Conservation (phyloP, 805 yeast species). For the Wickerhamomyces mucosus region DNA sequence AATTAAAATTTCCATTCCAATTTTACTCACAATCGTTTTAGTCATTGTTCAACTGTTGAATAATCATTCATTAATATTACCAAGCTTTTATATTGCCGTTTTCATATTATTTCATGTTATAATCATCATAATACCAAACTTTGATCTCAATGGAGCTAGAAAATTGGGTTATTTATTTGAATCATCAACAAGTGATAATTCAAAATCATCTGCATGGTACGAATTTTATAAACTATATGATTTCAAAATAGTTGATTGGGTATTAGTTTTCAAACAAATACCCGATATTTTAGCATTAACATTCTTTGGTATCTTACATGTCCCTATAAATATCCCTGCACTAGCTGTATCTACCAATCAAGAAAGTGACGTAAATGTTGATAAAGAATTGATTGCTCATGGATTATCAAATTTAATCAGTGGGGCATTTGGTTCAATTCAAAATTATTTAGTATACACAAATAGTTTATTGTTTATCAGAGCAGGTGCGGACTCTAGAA, state of each 20-base stretch:
- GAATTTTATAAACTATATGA: constrained; percentile 69
- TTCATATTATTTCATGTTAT: constrained; percentile 61
- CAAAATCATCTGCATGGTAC: constrained; percentile 48
- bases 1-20: constrained; percentile 64
- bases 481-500: constrained; percentile 86
- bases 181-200: constrained; percentile 35
- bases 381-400: constrained; percentile 89
- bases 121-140: constrained; percentile 53
- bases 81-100: constrained; percentile 66
- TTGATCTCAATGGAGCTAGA: constrained; percentile 55
- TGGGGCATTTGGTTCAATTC: constrained; percentile 81
- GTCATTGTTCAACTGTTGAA: constrained; percentile 50
- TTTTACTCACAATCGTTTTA: constrained; percentile 49
- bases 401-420: constrained; percentile 84
- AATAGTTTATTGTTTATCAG: constrained; percentile 85
- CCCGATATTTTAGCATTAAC: constrained; percentile 96
- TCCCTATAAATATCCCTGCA: constrained; percentile 97
- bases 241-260: constrained; percentile 68
- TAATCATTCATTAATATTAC: constrained; percentile 69
- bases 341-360: constrained; percentile 83
- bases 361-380: constrained; percentile 70
- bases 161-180: constrained; percentile 79
- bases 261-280: constrained; percentile 50
- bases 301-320: constrained; percentile 91
- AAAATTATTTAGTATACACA: constrained; percentile 90